Percentiles rank a stretch among this genome's conserved stretches.
Conservation (phyloP, 2,329 filamentous ascomycete genomes). For the Alternaria brassicicola region DNA sequence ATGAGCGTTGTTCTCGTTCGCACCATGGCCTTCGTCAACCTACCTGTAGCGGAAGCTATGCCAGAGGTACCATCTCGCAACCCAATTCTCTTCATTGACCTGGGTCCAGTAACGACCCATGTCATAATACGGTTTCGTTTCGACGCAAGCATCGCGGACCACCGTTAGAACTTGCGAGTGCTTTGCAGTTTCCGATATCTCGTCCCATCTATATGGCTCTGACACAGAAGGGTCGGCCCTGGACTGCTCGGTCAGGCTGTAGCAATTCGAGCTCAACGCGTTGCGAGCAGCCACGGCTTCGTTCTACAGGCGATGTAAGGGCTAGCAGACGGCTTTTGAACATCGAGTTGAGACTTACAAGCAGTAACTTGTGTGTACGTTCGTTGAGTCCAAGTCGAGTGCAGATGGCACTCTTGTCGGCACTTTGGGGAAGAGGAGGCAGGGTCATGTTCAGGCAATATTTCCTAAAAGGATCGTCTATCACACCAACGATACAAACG, state of each 20-base stretch:
- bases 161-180: slow-evolving; percentile 54
- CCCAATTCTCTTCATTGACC: slow-evolving; percentile 56
- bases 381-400: slow-evolving; percentile 51
- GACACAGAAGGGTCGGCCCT: slow-evolving; percentile 36
- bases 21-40: background rate
- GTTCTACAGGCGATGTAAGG: slow-evolving; percentile 37
- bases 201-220: slow-evolving; percentile 54
- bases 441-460: slow-evolving; percentile 21
- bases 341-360: slow-evolving; percentile 42
- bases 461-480: background rate
- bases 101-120: slow-evolving; percentile 50
- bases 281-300: slow-evolving; percentile 52
- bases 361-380: slow-evolving; percentile 52
- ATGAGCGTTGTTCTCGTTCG: background rate
- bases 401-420: slow-evolving; percentile 54
- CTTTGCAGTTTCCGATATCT: slow-evolving; percentile 57
- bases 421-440: slow-evolving; percentile 50
- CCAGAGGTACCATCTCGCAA: slow-evolving; percentile 60
- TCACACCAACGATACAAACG: background rate
- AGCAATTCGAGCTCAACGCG: slow-evolving; percentile 48
- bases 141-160: slow-evolving; percentile 47
- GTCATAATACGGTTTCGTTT: slow-evolving; percentile 52
- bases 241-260: slow-evolving; percentile 49
- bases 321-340: slow-evolving; percentile 9
- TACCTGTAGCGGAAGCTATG: slow-evolving; percentile 56